Evolutionary conservation across 768 basidiomycete species (phyloP).

Genomic region (Boletus subparvulus): DNA sequence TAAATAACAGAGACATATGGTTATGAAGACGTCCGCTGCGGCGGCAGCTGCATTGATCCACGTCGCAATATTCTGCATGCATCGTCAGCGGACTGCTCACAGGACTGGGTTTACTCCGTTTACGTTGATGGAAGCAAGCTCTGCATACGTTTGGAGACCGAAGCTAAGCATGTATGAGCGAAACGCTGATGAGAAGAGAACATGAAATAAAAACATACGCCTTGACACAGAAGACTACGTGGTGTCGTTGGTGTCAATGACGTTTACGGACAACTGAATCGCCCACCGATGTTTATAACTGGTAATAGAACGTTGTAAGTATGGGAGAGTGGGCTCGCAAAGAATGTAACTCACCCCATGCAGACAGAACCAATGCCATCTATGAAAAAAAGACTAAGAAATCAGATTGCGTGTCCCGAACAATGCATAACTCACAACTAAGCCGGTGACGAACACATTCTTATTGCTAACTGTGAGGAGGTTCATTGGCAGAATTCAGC

Average conservation of each 20-base stretch:
- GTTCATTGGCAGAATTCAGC: neutral
- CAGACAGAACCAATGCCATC: conserved; percentile 35
- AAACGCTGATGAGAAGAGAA: neutral
- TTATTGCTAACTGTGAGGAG: conserved; percentile 48
- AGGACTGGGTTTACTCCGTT: neutral
- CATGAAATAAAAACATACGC: conserved; percentile 1
- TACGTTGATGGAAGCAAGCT: neutral
- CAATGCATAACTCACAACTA: conserved; percentile 25
- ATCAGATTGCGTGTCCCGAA: neutral
- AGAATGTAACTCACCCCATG: conserved; percentile 34
- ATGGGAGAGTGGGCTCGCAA: neutral
- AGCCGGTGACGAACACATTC: conserved; percentile 34
- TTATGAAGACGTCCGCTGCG: conserved; percentile 48
- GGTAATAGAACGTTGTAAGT: conserved; percentile 2
- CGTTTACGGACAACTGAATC: no score
- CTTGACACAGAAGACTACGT: neutral
- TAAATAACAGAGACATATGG: conserved; percentile 43
- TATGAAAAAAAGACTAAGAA: neutral
- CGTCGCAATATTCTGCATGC: neutral
- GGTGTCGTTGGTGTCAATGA: neutral
- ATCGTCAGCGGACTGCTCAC: neutral
- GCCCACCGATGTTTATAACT: conserved; percentile 37
- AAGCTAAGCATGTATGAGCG: conserved; percentile 35
- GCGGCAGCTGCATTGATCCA: conserved; percentile 46
- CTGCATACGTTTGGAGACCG: conserved; percentile 5